Conservation (phyloP, 257 asterid species). For the Solanum dulcamara region DNA sequence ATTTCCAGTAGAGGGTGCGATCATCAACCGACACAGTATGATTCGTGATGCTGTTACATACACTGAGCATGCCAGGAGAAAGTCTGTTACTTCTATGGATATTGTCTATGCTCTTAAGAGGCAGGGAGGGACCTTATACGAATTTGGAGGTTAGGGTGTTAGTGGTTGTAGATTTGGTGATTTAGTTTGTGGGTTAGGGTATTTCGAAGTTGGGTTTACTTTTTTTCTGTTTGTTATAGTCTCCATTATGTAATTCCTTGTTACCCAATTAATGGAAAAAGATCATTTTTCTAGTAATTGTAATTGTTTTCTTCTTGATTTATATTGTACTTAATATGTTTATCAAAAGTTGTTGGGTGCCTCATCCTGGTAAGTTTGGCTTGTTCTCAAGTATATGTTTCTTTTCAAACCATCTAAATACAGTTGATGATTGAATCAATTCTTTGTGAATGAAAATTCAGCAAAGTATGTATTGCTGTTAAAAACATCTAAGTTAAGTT, state of each 20-base stretch:
- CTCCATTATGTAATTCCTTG: not conserved
- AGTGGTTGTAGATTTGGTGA: not conserved
- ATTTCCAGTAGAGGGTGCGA: not conserved
- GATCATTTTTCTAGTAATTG: not conserved
- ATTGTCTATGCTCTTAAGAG: not conserved
- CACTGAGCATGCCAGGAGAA: conserved; percentile 3
- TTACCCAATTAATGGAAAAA: not conserved
- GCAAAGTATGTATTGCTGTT: not conserved
- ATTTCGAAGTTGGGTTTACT: not conserved
- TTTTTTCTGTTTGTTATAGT: not conserved
- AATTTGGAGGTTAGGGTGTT: not conserved
- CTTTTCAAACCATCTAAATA: not conserved
- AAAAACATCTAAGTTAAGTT: not conserved
- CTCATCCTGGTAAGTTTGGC: not conserved
- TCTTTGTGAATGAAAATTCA: not conserved
- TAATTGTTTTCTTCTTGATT: not conserved
- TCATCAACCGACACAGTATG: not conserved
- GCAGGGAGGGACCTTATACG: not conserved
- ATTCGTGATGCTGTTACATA: not conserved
- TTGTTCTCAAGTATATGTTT: not conserved
- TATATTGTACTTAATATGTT: too few relatives aligned
- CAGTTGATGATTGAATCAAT: not conserved
- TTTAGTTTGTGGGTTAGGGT: not conserved
- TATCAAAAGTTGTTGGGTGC: not conserved
- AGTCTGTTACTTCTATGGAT: not conserved